These are phyloP conservation scores for Wickerhamomyces bisporus DNA, from an alignment of 805 yeast species.

Conservation along the genomic window DNA sequence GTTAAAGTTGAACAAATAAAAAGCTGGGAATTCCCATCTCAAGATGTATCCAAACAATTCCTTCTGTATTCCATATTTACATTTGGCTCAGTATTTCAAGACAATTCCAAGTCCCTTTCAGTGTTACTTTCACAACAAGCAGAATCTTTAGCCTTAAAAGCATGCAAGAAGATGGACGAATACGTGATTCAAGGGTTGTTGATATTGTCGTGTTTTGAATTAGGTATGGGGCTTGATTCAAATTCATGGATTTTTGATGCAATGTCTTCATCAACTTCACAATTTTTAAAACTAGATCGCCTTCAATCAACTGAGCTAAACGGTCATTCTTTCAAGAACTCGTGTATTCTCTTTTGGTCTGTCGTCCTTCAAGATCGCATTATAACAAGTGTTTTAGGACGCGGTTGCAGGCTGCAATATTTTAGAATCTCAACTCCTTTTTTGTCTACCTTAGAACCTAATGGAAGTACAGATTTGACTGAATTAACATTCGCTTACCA, in stretches of 20 bases:
- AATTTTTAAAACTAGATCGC: slow-evolving; percentile 24
- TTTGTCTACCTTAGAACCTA: slow-evolving; percentile 14
- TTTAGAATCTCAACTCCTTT: slow-evolving; percentile 28
- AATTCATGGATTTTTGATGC: slow-evolving; percentile 30
- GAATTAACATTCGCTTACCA: slow-evolving; percentile 26
- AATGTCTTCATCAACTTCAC: slow-evolving; percentile 27
- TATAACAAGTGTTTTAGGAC: slow-evolving; percentile 29
- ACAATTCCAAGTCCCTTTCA: slow-evolving; percentile 8
- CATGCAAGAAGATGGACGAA: slow-evolving; percentile 21
- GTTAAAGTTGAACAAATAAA: slow-evolving; percentile 17
- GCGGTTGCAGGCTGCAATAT: slow-evolving; percentile 30
- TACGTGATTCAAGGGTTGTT: slow-evolving; percentile 24
- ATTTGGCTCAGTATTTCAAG: slow-evolving; percentile 23
- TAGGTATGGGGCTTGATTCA: slow-evolving; percentile 30
- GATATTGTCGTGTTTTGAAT: slow-evolving; percentile 27
- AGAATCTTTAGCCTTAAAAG: slow-evolving; percentile 20
- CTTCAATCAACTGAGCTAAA: too few relatives aligned
- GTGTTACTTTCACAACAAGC: slow-evolving; percentile 20
- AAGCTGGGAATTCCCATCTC: slow-evolving; percentile 25
- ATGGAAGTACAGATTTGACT: slow-evolving; percentile 8
- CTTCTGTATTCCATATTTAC: slow-evolving; percentile 25
- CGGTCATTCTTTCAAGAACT: too few relatives aligned
- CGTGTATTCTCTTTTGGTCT: slow-evolving; percentile 19
- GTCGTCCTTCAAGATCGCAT: slow-evolving; percentile 29
- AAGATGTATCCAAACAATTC: slow-evolving; percentile 24